These are phyloP conservation scores for Prunella vulgaris DNA, from an alignment of 257 asterid species.

Conservation along the genomic window DNA sequence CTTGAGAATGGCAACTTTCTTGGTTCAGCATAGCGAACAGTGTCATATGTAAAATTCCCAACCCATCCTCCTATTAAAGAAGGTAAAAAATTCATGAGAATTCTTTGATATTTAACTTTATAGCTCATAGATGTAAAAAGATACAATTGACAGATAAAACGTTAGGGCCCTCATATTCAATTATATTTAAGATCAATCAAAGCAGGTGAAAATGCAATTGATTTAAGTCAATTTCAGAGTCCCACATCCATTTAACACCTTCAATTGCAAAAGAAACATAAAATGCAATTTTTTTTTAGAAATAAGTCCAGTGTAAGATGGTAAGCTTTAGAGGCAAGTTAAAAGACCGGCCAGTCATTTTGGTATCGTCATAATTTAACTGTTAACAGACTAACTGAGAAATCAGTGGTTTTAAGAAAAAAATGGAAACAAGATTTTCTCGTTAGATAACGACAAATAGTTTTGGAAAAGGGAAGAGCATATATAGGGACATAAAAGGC, in stretches of 20 bases:
- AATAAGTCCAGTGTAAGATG: background rate
- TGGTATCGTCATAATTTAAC: background rate
- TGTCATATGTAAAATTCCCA: conserved; percentile 87
- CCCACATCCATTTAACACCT: background rate
- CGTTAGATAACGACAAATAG: background rate
- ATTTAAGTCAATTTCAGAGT: background rate
- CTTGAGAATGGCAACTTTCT: conserved; percentile 58
- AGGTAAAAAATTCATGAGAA: background rate
- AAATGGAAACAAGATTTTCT: background rate
- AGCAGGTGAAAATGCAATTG: background rate
- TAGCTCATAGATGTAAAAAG: background rate
- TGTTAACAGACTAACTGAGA: background rate
- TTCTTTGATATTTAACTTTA: background rate
- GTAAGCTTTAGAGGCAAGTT: background rate
- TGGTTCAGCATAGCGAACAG: conserved; percentile 71
- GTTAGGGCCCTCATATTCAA: background rate
- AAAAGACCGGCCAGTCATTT: background rate
- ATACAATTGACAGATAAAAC: background rate
- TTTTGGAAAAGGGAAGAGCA: background rate
- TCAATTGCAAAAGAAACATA: background rate
- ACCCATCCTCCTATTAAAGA: conserved; percentile 86
- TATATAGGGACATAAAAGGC: background rate
- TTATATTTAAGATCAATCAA: background rate
- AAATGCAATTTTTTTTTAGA: no score
- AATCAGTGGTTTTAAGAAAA: background rate